A percentile compares a stretch with the other conserved stretches of the same genome.
phyloP scores from a whole-genome alignment of 2,329 filamentous ascomycete species.

The Apiospora saccharicola region DNA sequence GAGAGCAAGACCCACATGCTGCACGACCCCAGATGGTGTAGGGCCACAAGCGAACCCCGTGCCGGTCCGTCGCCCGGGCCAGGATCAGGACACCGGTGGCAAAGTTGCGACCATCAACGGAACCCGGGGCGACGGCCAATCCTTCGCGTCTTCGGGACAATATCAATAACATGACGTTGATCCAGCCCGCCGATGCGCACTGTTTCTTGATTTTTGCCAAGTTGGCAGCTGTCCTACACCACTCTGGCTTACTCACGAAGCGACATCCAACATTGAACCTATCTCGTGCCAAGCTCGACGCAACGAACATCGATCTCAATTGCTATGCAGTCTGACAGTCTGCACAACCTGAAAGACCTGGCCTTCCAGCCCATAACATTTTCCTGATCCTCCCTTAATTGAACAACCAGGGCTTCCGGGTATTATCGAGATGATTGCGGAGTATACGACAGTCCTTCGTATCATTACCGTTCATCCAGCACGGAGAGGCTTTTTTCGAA shows the following conservation, averaged over 20 bases:
- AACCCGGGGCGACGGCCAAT: neutral
- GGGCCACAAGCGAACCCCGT: neutral
- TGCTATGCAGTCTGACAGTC: neutral
- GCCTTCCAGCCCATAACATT: neutral
- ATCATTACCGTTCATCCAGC: neutral
- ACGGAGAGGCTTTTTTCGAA: neutral
- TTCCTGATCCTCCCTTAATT: neutral
- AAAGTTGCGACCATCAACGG: neutral
- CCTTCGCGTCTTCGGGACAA: neutral
- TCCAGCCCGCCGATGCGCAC: too few relatives aligned
- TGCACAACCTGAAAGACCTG: neutral
- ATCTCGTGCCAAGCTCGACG: neutral
- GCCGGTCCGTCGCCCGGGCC: neutral
- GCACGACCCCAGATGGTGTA: neutral
- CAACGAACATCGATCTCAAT: too few relatives aligned
- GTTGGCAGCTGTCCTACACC: neutral
- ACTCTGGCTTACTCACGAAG: neutral
- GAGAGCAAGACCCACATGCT: neutral
- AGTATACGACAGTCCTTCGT: neutral
- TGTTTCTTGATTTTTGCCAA: neutral
- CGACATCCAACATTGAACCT: neutral
- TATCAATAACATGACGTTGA: neutral
- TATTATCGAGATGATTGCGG: neutral
- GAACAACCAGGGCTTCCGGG: neutral
- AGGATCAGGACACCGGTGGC: neutral